Percentiles rank a stretch among this genome's conserved stretches.
Evolutionary conservation across 176 grass and related monocot genomes (phyloP).

Genomic region (Oryza meyeriana): DNA sequence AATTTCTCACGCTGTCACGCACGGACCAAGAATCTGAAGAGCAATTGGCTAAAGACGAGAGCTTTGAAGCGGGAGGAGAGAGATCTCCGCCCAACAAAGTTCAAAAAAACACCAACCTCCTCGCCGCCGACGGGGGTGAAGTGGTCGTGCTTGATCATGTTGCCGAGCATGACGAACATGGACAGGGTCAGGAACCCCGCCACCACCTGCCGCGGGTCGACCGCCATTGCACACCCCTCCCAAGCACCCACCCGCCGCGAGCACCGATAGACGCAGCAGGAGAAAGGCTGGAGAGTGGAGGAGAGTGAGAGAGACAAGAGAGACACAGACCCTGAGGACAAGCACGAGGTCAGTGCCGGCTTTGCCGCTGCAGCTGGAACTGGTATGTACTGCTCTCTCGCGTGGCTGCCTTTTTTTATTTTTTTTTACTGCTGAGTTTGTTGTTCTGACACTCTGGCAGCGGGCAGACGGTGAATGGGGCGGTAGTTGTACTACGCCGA

Average conservation of each 20-base stretch:
- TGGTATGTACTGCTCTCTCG: not conserved
- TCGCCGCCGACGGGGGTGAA: slow-evolving; percentile 37
- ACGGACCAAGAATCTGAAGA: not conserved
- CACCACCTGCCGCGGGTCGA: slow-evolving; percentile 76
- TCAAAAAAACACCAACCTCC: slow-evolving; percentile 12
- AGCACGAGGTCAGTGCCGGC: not conserved
- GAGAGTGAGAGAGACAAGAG: not conserved
- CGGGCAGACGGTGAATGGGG: not conserved
- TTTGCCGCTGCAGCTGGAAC: not conserved
- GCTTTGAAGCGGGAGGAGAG: too few relatives aligned
- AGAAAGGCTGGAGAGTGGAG: not conserved
- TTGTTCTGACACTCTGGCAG: not conserved
- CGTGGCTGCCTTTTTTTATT: not conserved
- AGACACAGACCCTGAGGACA: not conserved
- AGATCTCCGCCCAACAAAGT: not conserved
- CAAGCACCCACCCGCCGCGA: not conserved
- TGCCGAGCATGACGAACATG: slow-evolving; percentile 94
- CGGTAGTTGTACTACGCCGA: too few relatives aligned
- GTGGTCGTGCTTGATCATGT: slow-evolving; percentile 84
- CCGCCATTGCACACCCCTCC: slow-evolving; percentile 34
- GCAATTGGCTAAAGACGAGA: not conserved
- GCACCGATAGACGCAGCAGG: too few relatives aligned
- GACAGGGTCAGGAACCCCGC: slow-evolving; percentile 70
- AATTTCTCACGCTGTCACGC: not conserved
- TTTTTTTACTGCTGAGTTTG: not conserved